Conservation (phyloP, 2,329 filamentous ascomycete species). For the Cadophora sp. region DNA sequence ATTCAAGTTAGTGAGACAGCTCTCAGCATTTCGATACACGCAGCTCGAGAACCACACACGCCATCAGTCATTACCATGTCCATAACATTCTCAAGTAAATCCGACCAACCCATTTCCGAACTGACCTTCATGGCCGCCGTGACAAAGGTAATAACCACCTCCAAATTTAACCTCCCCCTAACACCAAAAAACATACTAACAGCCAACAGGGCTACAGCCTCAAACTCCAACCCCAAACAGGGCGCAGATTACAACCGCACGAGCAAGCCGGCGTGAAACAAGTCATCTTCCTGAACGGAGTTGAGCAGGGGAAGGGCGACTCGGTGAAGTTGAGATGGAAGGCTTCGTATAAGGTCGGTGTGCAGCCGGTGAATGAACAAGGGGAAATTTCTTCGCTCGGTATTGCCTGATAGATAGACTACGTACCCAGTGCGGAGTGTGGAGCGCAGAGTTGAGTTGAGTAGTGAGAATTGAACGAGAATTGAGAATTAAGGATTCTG, state of each 20-base stretch:
- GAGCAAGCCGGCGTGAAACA: slow-evolving; percentile 81
- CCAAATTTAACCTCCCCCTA: not conserved
- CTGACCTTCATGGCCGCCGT: slow-evolving; percentile 93
- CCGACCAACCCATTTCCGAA: slow-evolving; percentile 72
- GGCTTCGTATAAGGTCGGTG: slow-evolving; percentile 76
- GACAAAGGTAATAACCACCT: slow-evolving; percentile 72
- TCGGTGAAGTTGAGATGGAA: slow-evolving; percentile 92
- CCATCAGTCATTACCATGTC: slow-evolving; percentile 66
- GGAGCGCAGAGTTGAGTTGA: not conserved
- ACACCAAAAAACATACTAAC: not conserved
- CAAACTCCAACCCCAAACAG: slow-evolving; percentile 83
- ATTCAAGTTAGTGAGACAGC: slow-evolving; percentile 72
- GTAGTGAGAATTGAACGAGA: not conserved
- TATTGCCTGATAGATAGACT: slow-evolving; percentile 59
- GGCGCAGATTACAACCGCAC: slow-evolving; percentile 73
- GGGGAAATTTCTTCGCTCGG: slow-evolving; percentile 84
- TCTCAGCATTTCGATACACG: slow-evolving; percentile 76
- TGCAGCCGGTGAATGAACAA: slow-evolving; percentile 75
- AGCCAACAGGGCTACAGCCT: slow-evolving; percentile 74
- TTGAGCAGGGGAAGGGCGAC: slow-evolving; percentile 72
- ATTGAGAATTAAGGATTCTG: not conserved
- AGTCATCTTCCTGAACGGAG: slow-evolving; percentile 77
- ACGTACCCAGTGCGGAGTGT: not conserved
- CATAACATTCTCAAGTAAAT: slow-evolving; percentile 86
- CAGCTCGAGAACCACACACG: slow-evolving; percentile 59